These are phyloP conservation scores for Penicillium paneum DNA, from an alignment of 2,329 filamentous ascomycete genomes.

Conservation along the genomic window DNA sequence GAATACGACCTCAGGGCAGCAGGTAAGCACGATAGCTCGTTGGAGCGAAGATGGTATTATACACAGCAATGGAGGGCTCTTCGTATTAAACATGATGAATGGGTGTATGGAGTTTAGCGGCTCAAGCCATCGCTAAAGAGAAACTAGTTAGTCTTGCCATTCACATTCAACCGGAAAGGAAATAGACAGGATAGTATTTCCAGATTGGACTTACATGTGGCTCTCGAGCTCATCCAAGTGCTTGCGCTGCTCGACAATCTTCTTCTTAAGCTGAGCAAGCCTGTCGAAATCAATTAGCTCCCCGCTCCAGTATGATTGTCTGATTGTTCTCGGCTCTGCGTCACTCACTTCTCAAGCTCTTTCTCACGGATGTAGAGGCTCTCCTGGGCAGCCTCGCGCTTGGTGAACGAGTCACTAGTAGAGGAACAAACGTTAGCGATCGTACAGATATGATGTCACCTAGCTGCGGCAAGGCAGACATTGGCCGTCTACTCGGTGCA, in stretches of 20 bases:
- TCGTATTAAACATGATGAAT: background rate
- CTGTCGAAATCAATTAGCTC: conserved; percentile 32
- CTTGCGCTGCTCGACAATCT: conserved; percentile 70
- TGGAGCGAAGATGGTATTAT: conserved; percentile 15
- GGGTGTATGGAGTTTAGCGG: conserved; percentile 50
- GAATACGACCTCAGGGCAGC: conserved; percentile 1
- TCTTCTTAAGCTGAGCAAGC: conserved; percentile 66
- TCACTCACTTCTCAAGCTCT: conserved; percentile 74
- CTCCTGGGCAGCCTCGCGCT: conserved; percentile 84
- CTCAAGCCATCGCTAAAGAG: conserved; percentile 68
- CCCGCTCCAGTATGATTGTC: background rate
- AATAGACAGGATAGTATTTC: background rate
- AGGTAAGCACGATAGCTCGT: background rate
- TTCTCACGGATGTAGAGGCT: conserved; percentile 79
- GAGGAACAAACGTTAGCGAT: conserved; percentile 13
- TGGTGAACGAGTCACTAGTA: conserved; percentile 81
- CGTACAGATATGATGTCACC: conserved; percentile 13
- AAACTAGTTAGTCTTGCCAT: conserved; percentile 11
- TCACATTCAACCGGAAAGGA: background rate
- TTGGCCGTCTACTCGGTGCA: background rate
- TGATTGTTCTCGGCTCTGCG: background rate
- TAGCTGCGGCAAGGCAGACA: conserved; percentile 7
- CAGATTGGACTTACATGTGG: conserved; percentile 66
- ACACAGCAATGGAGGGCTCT: conserved; percentile 9
- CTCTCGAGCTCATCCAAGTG: conserved; percentile 81